Base-by-base conservation (phyloP, 1,284 basidiomycete species). In the Coniferiporia sulphurascens region DNA sequence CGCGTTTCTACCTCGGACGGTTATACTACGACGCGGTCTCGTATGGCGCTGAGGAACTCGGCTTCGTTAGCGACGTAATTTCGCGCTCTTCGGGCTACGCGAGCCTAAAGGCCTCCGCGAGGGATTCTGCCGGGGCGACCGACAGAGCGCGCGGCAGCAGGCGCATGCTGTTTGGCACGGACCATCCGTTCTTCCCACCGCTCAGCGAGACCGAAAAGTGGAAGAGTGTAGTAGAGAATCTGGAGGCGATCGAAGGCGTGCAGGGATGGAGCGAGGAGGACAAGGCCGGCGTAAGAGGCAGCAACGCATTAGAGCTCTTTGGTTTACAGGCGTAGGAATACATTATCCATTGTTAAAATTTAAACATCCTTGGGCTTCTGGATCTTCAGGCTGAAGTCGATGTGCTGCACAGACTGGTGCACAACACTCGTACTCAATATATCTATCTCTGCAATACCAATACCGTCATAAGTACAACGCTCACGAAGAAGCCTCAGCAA, bases 331-430 rank as follows among this genome's bases (percentile, higher is more conserved):
- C 10, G 32, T 54, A 44, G 27, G 27, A 61, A 38, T 49, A 59
- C 55, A 56, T 52, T 36, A 27, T 50, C 13, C 12, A 21, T 45
- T 22, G 17, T 46, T 17, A 43, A 21, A 45, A 43, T 43, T 43
- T 51, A 57, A 49, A 13, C 9, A 48, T 61, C 52, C 38, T 48
- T 69, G n/a, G 82, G 79, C 66, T 80, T 81, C 73, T 95, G 91
- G 62, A 97, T 88, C 80, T 97, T 97, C 67, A 97, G 78, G 67
- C 92, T 95, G 70, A 95, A 97, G 72, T 97, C 95, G 65, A 97
- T 87, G 70, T 95, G 93, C 63, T 85, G 90, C 27, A 92, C 90
- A 4, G 91, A 92, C 72, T 96, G 93, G 69, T 97, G 95, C 22
- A 97, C 93, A 4, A 83, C 86, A 63, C 93, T 96, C 34, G 94